Evolutionary conservation across 2,329 filamentous ascomycete species (phyloP).

Genomic region (Colletotrichum sp.): DNA sequence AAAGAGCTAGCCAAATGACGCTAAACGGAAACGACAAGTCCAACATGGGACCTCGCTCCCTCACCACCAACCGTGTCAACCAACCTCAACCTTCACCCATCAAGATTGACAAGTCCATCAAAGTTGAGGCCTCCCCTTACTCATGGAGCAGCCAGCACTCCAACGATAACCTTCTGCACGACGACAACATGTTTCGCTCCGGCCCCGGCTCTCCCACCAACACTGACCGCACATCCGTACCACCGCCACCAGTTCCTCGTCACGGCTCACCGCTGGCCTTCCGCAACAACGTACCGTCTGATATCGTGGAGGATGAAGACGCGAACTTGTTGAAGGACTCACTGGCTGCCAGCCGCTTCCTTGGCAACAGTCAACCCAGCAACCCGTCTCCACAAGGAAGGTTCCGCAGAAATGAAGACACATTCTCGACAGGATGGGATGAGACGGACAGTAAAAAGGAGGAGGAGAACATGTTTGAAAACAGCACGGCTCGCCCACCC

Average conservation of each 20-base stretch:
- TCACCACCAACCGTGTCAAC: constrained; percentile 50
- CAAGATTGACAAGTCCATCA: constrained; percentile 48
- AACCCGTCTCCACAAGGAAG: constrained; percentile 25
- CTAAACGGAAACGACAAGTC: constrained; percentile 40
- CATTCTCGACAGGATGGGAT: constrained; percentile 33
- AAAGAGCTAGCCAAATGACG: constrained; percentile 56
- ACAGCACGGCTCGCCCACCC: constrained; percentile 38
- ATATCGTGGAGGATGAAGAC: constrained; percentile 57
- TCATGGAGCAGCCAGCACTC: constrained; percentile 59
- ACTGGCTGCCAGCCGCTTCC: constrained; percentile 52
- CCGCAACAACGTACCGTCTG: constrained; percentile 38
- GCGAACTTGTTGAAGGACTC: constrained; percentile 58
- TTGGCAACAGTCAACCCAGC: constrained; percentile 29
- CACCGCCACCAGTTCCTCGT: constrained; percentile 45
- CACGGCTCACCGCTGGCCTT: constrained; percentile 36
- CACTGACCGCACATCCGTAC: constrained; percentile 35
- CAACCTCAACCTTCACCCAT: constrained; percentile 50
- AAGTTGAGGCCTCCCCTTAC: constrained; percentile 50
- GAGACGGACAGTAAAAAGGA: constrained; percentile 30
- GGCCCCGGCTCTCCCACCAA: constrained; percentile 33
- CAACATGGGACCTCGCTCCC: constrained; percentile 41
- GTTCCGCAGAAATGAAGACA: constrained; percentile 48
- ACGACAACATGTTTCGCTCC: constrained; percentile 48
- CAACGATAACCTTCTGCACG: constrained; percentile 50
- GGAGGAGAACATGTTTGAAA: constrained; percentile 63